Percentiles rank a stretch among this genome's conserved stretches.
These are phyloP conservation scores for Lichtheimia ornata DNA, from an alignment of 371 early-diverging fungal species.

Conservation along the genomic window DNA sequence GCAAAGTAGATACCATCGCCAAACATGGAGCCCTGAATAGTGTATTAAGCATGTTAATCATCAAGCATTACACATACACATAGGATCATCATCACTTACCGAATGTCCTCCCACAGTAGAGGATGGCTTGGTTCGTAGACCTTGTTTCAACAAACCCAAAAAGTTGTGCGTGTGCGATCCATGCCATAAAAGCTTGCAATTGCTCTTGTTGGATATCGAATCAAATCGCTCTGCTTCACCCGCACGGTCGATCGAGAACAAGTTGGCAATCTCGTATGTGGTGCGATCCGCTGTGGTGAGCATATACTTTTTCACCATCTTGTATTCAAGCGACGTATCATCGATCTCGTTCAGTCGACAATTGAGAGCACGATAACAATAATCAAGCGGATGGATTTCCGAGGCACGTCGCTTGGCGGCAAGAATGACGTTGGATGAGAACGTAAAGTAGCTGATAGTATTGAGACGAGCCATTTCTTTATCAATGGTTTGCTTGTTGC, in stretches of 20 bases:
- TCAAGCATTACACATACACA: no score
- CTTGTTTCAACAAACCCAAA: slow-evolving; percentile 52
- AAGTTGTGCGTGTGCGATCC: slow-evolving; percentile 47
- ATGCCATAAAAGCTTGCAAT: slow-evolving; percentile 55
- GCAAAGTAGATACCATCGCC: slow-evolving; percentile 68
- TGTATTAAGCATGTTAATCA: no score
- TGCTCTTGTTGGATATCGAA: slow-evolving; percentile 20
- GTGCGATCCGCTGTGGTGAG: slow-evolving; percentile 19
- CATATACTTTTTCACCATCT: slow-evolving; percentile 48
- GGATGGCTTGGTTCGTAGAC: slow-evolving; percentile 37
- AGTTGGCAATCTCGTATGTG: slow-evolving; percentile 39
- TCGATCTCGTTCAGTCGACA: slow-evolving; percentile 35
- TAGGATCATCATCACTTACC: slow-evolving; percentile 22
- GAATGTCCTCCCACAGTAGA: slow-evolving; percentile 12
- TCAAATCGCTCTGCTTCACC: slow-evolving; percentile 29
- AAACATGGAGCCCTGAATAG: slow-evolving; percentile 39
- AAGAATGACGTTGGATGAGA: slow-evolving; percentile 50
- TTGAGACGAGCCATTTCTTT: slow-evolving; percentile 32
- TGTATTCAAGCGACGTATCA: slow-evolving; percentile 3
- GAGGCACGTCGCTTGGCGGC: slow-evolving; percentile 48
- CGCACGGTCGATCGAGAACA: slow-evolving; percentile 33
- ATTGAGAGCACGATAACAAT: slow-evolving; percentile 44
- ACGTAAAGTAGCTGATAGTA: slow-evolving; percentile 48
- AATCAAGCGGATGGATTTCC: slow-evolving; percentile 52
- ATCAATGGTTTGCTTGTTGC: slow-evolving; percentile 10